These are phyloP conservation scores for Allium sativum DNA, from an alignment of 106 monocot species.

Conservation along the genomic window DNA sequence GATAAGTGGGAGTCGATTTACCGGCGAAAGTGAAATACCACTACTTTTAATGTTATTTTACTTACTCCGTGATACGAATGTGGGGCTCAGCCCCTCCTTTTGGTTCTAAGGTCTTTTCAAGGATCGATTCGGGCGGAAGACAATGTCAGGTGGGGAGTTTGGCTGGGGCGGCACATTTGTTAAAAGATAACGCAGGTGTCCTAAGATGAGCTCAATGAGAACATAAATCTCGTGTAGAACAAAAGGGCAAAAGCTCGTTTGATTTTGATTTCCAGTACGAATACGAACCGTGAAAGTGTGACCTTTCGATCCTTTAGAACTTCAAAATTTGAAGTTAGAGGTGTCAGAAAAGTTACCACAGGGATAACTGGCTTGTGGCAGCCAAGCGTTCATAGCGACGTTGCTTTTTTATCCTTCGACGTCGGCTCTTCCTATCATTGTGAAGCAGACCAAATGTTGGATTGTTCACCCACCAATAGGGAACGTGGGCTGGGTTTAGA, in stretches of 20 bases:
- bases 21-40: too few relatives aligned
- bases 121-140: conserved; percentile 20
- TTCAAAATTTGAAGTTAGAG: conserved; percentile 77
- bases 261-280: conserved; percentile 83
- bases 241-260: conserved; percentile 90
- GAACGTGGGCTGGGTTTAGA: too few relatives aligned
- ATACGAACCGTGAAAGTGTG: conserved; percentile 77
- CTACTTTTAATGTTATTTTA: too few relatives aligned
- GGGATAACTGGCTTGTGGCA: conserved; percentile 74
- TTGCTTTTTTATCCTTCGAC: conserved; percentile 37
- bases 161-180: conserved; percentile 55
- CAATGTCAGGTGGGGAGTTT: conserved; percentile 68
- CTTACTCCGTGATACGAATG: too few relatives aligned
- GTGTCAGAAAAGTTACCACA: conserved; percentile 75
- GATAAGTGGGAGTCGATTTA: too few relatives aligned
- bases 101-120: too few relatives aligned
- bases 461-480: too few relatives aligned
- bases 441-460: too few relatives aligned
- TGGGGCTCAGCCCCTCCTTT: too few relatives aligned
- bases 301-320: conserved; percentile 81
- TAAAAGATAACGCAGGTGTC: conserved; percentile 70
- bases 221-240: conserved; percentile 80
- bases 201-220: conserved; percentile 79
- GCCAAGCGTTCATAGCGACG: conserved; percentile 57
- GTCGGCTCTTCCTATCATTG: conserved; percentile 26